Evolutionary conservation across 75 land plant species (phyloP).

Genomic region (Pinus tabuliformis): DNA sequence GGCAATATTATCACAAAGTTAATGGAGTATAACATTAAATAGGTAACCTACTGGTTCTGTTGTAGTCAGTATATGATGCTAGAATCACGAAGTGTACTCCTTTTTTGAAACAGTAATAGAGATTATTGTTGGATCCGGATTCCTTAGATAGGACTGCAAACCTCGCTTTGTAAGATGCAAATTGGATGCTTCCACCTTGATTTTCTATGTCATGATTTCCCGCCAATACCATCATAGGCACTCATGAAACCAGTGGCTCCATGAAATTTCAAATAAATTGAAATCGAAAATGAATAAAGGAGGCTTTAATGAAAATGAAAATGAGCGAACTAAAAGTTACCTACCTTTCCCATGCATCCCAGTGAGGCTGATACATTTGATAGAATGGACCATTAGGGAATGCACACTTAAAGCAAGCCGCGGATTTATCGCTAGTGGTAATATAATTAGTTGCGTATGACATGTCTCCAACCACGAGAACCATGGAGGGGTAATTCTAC

Average conservation of each 20-base stretch:
- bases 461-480: constrained; percentile 82
- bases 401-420: constrained; percentile 66
- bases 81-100: constrained; percentile 90
- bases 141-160: constrained; percentile 85
- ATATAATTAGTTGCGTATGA: constrained; percentile 78
- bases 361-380: constrained; percentile 93
- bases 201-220: constrained; percentile 96
- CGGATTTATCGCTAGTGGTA: constrained; percentile 78
- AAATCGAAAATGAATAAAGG: too few species aligned
- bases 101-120: constrained; percentile 89
- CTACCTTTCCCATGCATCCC: constrained; percentile 98
- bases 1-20: not conserved
- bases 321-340: not conserved
- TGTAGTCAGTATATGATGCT: constrained; percentile 86
- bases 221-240: constrained; percentile 96
- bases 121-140: constrained; percentile 53
- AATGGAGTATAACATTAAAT: too few species aligned
- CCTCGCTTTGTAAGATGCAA: constrained; percentile 71
- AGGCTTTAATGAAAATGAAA: too few species aligned
- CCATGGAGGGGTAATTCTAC: constrained; percentile 68
- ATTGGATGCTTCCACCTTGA: constrained; percentile 58
- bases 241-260: constrained; percentile 75
- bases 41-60: constrained; percentile 42
- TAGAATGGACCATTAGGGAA: constrained; percentile 86
- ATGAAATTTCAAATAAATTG: constrained; percentile 44